These are phyloP conservation scores for Carex myosuroides DNA, from an alignment of 176 grass and related monocot genomes.

Conservation along the genomic window DNA sequence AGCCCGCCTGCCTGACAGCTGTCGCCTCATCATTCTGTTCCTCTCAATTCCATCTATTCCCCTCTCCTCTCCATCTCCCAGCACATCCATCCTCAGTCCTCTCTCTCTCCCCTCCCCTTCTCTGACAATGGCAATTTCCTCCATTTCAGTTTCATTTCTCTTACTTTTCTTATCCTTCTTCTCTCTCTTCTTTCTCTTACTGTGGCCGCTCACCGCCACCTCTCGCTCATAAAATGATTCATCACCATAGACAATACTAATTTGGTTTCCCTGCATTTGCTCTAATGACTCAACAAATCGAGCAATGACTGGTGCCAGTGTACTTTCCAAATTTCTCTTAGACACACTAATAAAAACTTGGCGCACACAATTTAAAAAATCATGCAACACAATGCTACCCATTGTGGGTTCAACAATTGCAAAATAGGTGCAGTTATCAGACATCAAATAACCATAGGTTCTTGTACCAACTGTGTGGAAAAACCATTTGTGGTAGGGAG, in stretches of 20 bases:
- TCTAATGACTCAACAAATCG: constrained; percentile 32
- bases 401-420: constrained; percentile 47
- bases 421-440: constrained; percentile 62
- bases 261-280: not conserved
- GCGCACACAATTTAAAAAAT: constrained; percentile 46
- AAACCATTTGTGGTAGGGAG: constrained; percentile 59
- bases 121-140: constrained; percentile 10
- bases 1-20: not conserved
- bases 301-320: constrained; percentile 30
- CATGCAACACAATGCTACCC: constrained; percentile 32
- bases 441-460: constrained; percentile 51
- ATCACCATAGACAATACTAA: not conserved
- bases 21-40: not conserved
- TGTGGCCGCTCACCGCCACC: not conserved
- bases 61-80: constrained; percentile 5
- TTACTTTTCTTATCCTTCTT: constrained; percentile 12
- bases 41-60: constrained; percentile 1
- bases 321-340: constrained; percentile 29
- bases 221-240: not conserved
- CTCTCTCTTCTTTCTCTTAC: constrained; percentile 25
- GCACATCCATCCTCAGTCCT: not conserved
- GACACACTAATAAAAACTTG: constrained; percentile 25
- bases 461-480: constrained; percentile 54
- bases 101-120: constrained; percentile 5
- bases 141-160: constrained; percentile 10